Evolutionary conservation across 1,284 basidiomycete species (phyloP).

Genomic region (Ganoderma boninense): DNA sequence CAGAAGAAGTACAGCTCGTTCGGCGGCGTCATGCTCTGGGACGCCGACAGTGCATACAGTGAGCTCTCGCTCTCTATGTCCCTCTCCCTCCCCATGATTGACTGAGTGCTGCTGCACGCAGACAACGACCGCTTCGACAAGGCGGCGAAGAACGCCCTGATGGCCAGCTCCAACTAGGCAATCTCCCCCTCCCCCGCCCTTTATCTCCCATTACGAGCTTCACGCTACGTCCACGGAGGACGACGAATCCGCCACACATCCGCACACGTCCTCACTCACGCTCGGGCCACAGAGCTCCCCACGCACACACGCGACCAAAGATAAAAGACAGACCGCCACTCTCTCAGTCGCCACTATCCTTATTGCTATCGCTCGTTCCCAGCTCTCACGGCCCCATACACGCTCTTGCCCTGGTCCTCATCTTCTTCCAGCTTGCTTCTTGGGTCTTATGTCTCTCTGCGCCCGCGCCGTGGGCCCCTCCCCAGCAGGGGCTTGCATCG

Average conservation of each 20-base stretch:
- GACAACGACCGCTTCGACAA: slow-evolving; percentile 41
- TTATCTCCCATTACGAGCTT: background rate
- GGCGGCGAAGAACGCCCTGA: slow-evolving; percentile 40
- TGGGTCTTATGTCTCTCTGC: background rate
- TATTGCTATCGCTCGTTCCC: background rate
- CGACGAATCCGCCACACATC: background rate
- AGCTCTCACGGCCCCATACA: background rate
- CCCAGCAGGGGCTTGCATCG: background rate
- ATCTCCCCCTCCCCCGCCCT: background rate
- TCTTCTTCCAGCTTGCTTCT: background rate
- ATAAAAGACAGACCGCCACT: background rate
- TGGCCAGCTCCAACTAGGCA: slow-evolving; percentile 9
- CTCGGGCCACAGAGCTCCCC: background rate
- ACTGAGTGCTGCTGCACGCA: slow-evolving; percentile 15
- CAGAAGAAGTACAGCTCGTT: slow-evolving; percentile 62
- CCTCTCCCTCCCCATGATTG: background rate
- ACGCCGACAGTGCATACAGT: slow-evolving; percentile 41
- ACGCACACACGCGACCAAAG: background rate
- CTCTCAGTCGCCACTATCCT: background rate
- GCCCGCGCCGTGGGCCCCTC: slow-evolving; percentile 2
- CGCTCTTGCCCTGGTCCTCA: background rate
- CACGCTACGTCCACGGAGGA: background rate
- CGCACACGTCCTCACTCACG: background rate
- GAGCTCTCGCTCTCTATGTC: slow-evolving; percentile 18
- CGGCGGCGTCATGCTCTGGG: slow-evolving; percentile 69